Percentiles rank a stretch among this genome's conserved stretches.
phyloP scores from a whole-genome alignment of 2,329 filamentous ascomycete genomes.

The Colletotrichum spaethianum region DNA sequence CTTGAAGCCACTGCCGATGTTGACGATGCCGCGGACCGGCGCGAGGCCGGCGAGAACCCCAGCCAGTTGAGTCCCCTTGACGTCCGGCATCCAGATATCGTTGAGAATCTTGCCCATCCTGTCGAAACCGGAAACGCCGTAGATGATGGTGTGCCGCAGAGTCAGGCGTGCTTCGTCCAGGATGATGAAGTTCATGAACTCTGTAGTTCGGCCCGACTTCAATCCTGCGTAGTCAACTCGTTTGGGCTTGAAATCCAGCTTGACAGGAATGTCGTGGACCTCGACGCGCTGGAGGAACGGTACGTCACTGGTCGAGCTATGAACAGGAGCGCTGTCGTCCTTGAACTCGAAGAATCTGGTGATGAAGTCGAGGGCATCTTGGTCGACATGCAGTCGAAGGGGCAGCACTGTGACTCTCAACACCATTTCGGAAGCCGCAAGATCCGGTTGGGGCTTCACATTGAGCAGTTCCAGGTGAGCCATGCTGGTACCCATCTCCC shows the following conservation, averaged over 20 bases:
- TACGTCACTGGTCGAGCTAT: conserved; percentile 76
- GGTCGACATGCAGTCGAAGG: conserved; percentile 92
- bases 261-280: conserved; percentile 85
- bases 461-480: conserved; percentile 90
- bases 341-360: conserved; percentile 99
- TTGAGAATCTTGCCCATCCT: conserved; percentile 91
- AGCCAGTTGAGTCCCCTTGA: conserved; percentile 89
- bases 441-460: conserved; percentile 85
- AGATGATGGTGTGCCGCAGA: conserved; percentile 90
- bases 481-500: conserved; percentile 91
- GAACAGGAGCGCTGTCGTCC: conserved; percentile 74
- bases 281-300: conserved; percentile 94
- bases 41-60: conserved; percentile 90
- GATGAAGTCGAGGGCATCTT: conserved; percentile 97
- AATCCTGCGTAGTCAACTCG: conserved; percentile 96
- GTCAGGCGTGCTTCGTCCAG: conserved; percentile 91
- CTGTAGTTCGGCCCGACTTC: conserved; percentile 92
- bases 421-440: conserved; percentile 92
- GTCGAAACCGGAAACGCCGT: conserved; percentile 92
- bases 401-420: conserved; percentile 85
- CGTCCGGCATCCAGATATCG: conserved; percentile 96
- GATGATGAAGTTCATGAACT: conserved; percentile 99
- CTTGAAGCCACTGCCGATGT: conserved; percentile 88
- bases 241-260: conserved; percentile 96
- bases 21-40: conserved; percentile 90